Conservation (phyloP, 208 protist genomes). For the Trypanosoma melophagium region DNA sequence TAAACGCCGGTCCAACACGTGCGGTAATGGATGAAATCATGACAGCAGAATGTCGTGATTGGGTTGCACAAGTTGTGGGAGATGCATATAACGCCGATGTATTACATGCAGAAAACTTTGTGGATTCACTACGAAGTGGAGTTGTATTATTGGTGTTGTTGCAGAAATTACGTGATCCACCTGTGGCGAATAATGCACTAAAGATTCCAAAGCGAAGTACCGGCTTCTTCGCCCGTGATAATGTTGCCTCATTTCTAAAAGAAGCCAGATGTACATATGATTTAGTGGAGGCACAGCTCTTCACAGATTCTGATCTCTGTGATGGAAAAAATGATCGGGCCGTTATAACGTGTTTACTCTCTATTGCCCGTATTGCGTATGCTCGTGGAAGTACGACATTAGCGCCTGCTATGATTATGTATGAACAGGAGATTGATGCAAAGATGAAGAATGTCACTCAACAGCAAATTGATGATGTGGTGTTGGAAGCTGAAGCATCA, state of each 20-base stretch:
- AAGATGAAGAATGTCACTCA: slow-evolving; percentile 30
- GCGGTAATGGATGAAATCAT: slow-evolving; percentile 54
- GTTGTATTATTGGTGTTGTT: slow-evolving; percentile 64
- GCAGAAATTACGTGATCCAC: slow-evolving; percentile 65
- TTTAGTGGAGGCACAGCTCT: slow-evolving; percentile 60
- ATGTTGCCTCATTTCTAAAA: slow-evolving; percentile 60
- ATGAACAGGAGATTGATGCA: slow-evolving; percentile 60
- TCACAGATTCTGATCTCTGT: slow-evolving; percentile 74
- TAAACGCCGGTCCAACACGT: slow-evolving; percentile 29
- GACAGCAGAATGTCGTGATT: slow-evolving; percentile 61
- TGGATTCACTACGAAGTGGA: slow-evolving; percentile 65
- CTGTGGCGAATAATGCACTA: slow-evolving; percentile 42
- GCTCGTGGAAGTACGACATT: slow-evolving; percentile 33
- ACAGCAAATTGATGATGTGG: slow-evolving; percentile 37
- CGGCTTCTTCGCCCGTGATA: slow-evolving; percentile 81
- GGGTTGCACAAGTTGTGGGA: slow-evolving; percentile 58
- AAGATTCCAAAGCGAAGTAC: slow-evolving; percentile 52
- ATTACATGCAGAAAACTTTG: slow-evolving; percentile 43
- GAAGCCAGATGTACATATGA: slow-evolving; percentile 38
- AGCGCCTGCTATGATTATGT: slow-evolving; percentile 49
- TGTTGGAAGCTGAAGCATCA: slow-evolving; percentile 29
- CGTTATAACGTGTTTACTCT: slow-evolving; percentile 77
- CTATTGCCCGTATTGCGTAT: slow-evolving; percentile 66
- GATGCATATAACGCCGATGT: slow-evolving; percentile 41
- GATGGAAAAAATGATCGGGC: slow-evolving; percentile 72